Evolutionary conservation across 2,329 filamentous ascomycete genomes (phyloP), one percentile per base, ranked within the genome.

Genomic region (Phyllosticta citrichinensis): DNA sequence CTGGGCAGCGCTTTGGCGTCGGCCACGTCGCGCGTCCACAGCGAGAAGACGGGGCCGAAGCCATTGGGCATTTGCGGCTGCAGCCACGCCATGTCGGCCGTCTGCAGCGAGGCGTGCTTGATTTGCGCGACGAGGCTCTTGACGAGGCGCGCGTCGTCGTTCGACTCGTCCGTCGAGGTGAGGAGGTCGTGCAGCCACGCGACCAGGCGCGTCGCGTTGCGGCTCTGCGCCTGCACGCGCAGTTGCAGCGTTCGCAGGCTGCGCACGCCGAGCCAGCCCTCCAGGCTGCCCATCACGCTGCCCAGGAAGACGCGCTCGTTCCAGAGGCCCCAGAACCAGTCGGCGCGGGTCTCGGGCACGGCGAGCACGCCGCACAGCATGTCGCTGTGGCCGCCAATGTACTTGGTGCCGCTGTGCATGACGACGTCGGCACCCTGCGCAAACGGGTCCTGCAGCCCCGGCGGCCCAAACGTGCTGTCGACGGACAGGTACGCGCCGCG

Each of bases 381-480:
- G 75, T 99, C 94, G 65, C 87, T 93, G 76, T 99, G 94, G 0
- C 94, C 94, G 20, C 94, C 94, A 66, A 99, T 84, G 75, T 97
- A 99, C 80, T 97, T 99, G 19, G 92, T 96, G 3, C 91, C 94
- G 57, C 83, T 88, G 75, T 99, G 94, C 89, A 97, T 88, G 35
- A 96, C 83, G 0, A 92, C 75, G 74, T 97, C 93, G 27, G 88
- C 91, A 55, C 91, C 93, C 72, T 83, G 87, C 27, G 73, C 70
- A 68, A 97, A 94, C 0, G 94, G 92, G 68, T 97, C 89, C 71
- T 91, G 87, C 62, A 99, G 78, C 27, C 90, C 89, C 33, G 94
- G 94, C 51, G 94, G 94, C 2, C 86, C 94, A 75, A 99, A 97
- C 0, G 94, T 99, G 2, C 89, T 86, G 74, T 99, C 94, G 1